Percentiles rank a stretch among this genome's conserved stretches.
Conservation (phyloP, 1,284 basidiomycete genomes). For the Rhodotorula sp. region DNA sequence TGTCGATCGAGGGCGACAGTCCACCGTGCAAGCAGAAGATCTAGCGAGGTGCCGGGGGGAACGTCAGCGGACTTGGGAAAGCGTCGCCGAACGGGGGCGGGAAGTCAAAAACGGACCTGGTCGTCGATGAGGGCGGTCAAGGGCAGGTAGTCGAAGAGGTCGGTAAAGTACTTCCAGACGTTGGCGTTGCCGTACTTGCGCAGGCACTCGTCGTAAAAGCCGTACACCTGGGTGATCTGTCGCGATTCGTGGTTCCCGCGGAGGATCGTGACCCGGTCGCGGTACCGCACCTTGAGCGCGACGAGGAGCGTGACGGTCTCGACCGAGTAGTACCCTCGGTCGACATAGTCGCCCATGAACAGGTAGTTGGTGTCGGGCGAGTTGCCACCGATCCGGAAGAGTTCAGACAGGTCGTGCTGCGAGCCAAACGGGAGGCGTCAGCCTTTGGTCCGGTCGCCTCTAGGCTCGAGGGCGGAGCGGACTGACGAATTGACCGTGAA, state of each 20-base stretch:
- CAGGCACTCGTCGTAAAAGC: conserved; percentile 99
- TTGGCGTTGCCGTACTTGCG: conserved; percentile 99
- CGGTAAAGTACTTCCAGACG: conserved; percentile 99
- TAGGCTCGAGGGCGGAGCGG: neutral
- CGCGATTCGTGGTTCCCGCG: conserved; percentile 98
- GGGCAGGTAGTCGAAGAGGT: conserved; percentile 97
- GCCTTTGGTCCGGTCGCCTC: too few relatives aligned
- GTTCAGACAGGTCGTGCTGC: conserved; percentile 97
- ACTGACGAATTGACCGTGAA: conserved; percentile 99
- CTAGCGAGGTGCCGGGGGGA: conserved; percentile 52
- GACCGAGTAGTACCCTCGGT: conserved; percentile 98
- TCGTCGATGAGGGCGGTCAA: conserved; percentile 97
- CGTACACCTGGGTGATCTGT: conserved; percentile 99
- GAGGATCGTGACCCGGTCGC: conserved; percentile 96
- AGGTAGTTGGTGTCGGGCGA: conserved; percentile 99
- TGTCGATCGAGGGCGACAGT: conserved; percentile 97
- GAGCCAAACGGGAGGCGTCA: neutral
- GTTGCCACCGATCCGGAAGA: conserved; percentile 98
- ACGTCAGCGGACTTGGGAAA: neutral
- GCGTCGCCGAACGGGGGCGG: neutral
- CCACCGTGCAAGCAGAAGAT: conserved; percentile 99
- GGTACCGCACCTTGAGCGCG: conserved; percentile 95
- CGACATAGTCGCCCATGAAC: conserved; percentile 99
- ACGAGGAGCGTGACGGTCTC: conserved; percentile 99
- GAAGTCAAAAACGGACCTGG: conserved; percentile 65